A percentile compares a stretch with the other conserved stretches of the same genome.
These are phyloP conservation scores for Thelonectria rubi DNA, from an alignment of 2,329 filamentous ascomycete genomes.

Conservation along the genomic window DNA sequence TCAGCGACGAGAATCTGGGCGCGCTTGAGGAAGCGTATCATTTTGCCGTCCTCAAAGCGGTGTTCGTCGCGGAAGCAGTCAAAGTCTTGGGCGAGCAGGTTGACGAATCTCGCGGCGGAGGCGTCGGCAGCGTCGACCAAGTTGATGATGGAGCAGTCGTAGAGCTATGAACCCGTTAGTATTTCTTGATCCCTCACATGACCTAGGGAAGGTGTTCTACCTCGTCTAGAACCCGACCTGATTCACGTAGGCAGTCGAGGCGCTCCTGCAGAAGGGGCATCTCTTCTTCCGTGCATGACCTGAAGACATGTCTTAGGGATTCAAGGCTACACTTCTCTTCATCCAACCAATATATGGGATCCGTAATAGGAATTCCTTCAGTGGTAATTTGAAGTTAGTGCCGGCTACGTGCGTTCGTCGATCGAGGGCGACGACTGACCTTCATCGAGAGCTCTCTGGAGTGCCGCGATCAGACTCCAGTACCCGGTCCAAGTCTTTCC, in stretches of 20 bases:
- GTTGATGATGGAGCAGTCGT: constrained; percentile 76
- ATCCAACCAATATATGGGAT: constrained; percentile 84
- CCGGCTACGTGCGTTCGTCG: constrained; percentile 11
- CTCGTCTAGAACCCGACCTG: constrained; percentile 80
- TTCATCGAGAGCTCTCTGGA: constrained; percentile 90
- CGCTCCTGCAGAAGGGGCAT: constrained; percentile 86
- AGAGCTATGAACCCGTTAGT: constrained; percentile 63
- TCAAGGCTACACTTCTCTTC: constrained; percentile 80
- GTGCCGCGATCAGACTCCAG: constrained; percentile 87
- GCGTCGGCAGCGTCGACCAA: constrained; percentile 77
- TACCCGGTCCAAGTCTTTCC: constrained; percentile 91
- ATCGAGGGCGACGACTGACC: constrained; percentile 52
- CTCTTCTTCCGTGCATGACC: constrained; percentile 84
- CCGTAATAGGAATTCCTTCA: constrained; percentile 85
- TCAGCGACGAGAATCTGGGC: constrained; percentile 97
- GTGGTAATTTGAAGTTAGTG: background rate
- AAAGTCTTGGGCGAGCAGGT: constrained; percentile 84
- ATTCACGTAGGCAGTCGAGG: constrained; percentile 81
- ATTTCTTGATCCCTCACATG: too few relatives aligned
- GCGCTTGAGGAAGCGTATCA: constrained; percentile 87
- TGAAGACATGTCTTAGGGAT: constrained; percentile 79
- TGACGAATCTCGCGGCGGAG: constrained; percentile 86
- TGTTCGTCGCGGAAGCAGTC: constrained; percentile 86
- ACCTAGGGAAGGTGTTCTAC: constrained; percentile 54
- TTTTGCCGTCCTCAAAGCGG: constrained; percentile 74